These are phyloP conservation scores for Fennellomyces sp. DNA, from an alignment of 371 early-diverging fungal genomes.

Conservation along the genomic window DNA sequence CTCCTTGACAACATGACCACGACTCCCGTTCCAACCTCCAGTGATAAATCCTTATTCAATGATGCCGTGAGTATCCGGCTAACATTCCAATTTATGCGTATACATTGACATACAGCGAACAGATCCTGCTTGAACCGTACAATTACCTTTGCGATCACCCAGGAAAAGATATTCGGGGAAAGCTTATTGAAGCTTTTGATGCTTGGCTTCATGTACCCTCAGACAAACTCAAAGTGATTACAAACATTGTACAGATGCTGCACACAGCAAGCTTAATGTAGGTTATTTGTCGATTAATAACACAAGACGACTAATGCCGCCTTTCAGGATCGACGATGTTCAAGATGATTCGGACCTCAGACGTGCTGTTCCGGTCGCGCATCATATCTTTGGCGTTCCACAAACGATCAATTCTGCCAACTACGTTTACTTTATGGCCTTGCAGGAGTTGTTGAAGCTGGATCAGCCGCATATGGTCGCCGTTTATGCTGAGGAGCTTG, in stretches of 20 bases:
- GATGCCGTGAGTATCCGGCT: too few species aligned
- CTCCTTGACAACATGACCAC: too few species aligned
- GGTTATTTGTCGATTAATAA: conserved; percentile 11
- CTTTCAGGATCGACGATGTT: conserved; percentile 88
- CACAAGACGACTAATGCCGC: not conserved
- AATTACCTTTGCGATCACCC: conserved; percentile 82
- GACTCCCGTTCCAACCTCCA: too few species aligned
- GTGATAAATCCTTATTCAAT: too few species aligned
- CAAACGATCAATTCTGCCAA: conserved; percentile 94
- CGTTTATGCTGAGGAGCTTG: conserved; percentile 86
- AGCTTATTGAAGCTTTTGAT: conserved; percentile 90
- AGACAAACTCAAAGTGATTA: conserved; percentile 72
- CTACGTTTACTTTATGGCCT: conserved; percentile 92
- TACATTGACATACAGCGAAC: too few species aligned
- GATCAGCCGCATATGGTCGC: conserved; percentile 70
- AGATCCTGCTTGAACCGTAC: conserved; percentile 83
- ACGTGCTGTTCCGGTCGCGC: conserved; percentile 93
- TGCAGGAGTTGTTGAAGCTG: conserved; percentile 76
- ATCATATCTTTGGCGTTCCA: conserved; percentile 92
- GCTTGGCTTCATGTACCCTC: conserved; percentile 83
- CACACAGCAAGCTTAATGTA: conserved; percentile 94
- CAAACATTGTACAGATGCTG: conserved; percentile 89
- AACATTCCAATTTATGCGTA: too few species aligned
- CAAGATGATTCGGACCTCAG: conserved; percentile 91
- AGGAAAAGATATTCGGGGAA: conserved; percentile 92